Evolutionary conservation across 768 basidiomycete genomes (phyloP).

Genomic region (Boletus sp.): DNA sequence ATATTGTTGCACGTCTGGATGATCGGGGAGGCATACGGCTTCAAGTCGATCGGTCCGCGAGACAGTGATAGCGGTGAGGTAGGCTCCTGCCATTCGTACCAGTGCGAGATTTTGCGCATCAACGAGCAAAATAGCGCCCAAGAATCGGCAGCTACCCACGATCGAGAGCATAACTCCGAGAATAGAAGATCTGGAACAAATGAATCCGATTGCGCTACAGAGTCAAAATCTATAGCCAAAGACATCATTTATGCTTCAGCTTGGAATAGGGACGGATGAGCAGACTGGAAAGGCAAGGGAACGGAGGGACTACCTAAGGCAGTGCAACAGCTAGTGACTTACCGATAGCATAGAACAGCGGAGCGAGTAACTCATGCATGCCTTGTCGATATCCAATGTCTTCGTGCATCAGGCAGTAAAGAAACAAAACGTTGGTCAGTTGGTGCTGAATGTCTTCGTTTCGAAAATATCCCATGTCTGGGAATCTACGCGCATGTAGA

Average conservation of each 20-base stretch:
- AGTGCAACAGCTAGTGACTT: conserved; percentile 10
- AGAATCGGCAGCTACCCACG: conserved; percentile 82
- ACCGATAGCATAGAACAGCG: conserved; percentile 67
- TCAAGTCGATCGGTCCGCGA: conserved; percentile 44
- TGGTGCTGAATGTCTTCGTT: conserved; percentile 69
- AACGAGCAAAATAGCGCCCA: conserved; percentile 79
- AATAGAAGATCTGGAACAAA: conserved; percentile 38
- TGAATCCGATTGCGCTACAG: conserved; percentile 43
- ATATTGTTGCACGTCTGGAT: conserved; percentile 79
- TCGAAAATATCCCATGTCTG: conserved; percentile 93
- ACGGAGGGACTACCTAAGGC: conserved; percentile 1
- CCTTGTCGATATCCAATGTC: conserved; percentile 94
- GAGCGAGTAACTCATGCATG: conserved; percentile 96
- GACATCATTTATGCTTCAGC: conserved; percentile 26
- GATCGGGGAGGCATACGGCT: conserved; percentile 80
- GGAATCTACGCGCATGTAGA: conserved; percentile 62
- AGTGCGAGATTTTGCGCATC: conserved; percentile 77
- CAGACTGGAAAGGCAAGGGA: conserved; percentile 8
- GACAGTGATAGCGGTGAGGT: conserved; percentile 26
- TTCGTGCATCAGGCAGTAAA: conserved; percentile 77
- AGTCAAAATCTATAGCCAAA: conserved; percentile 68
- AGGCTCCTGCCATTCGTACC: conserved; percentile 73
- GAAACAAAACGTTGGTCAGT: conserved; percentile 84
- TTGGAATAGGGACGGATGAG: conserved; percentile 20
- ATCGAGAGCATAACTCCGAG: conserved; percentile 59